phyloP scores from a whole-genome alignment of 495 filamentous ascomycete genomes.

The Sporormia fimetaria region DNA sequence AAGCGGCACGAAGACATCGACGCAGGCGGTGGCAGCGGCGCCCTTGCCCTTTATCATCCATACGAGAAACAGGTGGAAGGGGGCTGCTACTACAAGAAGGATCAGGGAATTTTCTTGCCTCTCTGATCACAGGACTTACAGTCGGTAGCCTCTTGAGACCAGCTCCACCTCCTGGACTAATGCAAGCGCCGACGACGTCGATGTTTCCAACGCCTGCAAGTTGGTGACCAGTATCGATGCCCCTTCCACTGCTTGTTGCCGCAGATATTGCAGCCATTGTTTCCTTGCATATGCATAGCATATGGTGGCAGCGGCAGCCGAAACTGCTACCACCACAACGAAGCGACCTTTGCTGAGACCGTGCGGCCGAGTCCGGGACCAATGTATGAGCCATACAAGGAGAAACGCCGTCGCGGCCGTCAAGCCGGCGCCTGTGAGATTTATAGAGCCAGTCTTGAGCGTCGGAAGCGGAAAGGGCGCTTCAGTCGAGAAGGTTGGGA shows the following conservation, averaged over 20 bases:
- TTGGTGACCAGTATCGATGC: constrained; percentile 61
- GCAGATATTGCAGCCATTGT: constrained; percentile 74
- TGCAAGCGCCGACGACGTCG: constrained; percentile 65
- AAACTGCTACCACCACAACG: constrained; percentile 45
- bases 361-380: constrained; percentile 43
- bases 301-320: constrained; percentile 44
- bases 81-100: constrained; percentile 47
- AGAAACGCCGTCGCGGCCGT: constrained; percentile 52
- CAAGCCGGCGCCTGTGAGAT: constrained; percentile 39
- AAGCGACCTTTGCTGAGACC: constrained; percentile 44
- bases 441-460: constrained; percentile 25
- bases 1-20: constrained; percentile 53
- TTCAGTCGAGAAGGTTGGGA: constrained; percentile 21
- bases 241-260: constrained; percentile 62
- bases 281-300: constrained; percentile 64
- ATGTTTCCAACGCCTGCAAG: constrained; percentile 74
- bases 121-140: constrained; percentile 45
- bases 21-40: constrained; percentile 71
- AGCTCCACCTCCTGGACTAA: constrained; percentile 95
- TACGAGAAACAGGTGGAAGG: constrained; percentile 67
- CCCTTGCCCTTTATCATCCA: constrained; percentile 62
- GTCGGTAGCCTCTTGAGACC: constrained; percentile 83
- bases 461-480: constrained; percentile 26
- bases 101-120: constrained; percentile 7
- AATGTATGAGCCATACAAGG: constrained; percentile 62